Base-by-base conservation (phyloP, 495 filamentous ascomycete species). In the Friedmanniomyces simplex region DNA sequence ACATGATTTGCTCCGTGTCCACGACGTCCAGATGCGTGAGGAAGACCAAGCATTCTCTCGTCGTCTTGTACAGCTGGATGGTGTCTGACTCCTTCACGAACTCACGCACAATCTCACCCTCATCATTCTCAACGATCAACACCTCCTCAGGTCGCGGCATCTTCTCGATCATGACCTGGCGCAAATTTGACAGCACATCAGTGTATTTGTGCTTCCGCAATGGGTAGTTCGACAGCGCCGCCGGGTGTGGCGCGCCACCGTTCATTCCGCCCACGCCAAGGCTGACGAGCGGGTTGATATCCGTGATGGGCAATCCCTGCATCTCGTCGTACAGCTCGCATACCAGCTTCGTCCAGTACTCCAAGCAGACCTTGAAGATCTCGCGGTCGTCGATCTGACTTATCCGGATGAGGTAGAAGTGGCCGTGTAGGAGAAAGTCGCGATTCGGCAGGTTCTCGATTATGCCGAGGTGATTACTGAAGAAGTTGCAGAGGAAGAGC, bases 61-160 rank as follows among this genome's bases (percentile, higher is more conserved):
- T 97, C 2, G 93, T 96, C 75, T 99, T 99, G 79, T 99, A 99
- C 0, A 99, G 81, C 72, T 99, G 93, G 24, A 99, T 96, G 0
- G 93, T 97, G 68, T 99, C 93, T 64, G 89, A 93, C 72, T 99
- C 93, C 74, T 97, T 99, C 59, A 99, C 91, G 61, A 99, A 97
- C 71, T 96, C 93, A 53, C 93, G 87, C 21, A 99, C 94, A 59
- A 99, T 97, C 69, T 99, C 93, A 45, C 94, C 93, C 71, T 99
- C 93, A 61, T 99, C 93, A 68, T 99, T 99, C 71, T 99, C 93
- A 6, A 99, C 94, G 66, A 99, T 90, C 58, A 99, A 70, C n/a
- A 99, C 94, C 74, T 97, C 94, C 73, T 99, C 93, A 6, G 93
- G 93, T 36, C 89, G 78, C 26, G 97, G 93, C 93, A 99, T 97